phyloP scores from a whole-genome alignment of 495 filamentous ascomycete genomes.

The Bombardia bombarda region DNA sequence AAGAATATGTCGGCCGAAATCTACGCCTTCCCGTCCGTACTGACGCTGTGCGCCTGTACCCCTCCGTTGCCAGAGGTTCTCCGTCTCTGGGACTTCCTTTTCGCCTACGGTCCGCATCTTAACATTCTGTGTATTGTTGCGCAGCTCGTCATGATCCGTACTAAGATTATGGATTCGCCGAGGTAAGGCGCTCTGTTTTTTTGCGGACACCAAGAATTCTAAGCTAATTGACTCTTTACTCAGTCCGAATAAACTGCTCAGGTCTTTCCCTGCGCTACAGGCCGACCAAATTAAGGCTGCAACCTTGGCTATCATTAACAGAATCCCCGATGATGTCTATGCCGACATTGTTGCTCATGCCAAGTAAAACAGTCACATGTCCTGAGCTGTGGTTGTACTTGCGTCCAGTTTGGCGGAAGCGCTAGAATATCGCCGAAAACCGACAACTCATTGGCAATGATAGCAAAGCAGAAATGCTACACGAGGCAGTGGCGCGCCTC shows the following conservation, averaged over 20 bases:
- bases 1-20: conserved; percentile 88
- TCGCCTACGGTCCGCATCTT: conserved; percentile 88
- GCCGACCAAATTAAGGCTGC: conserved; percentile 73
- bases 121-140: conserved; percentile 97
- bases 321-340: conserved; percentile 84
- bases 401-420: no score
- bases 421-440: no score
- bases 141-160: conserved; percentile 83
- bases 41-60: conserved; percentile 92
- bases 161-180: conserved; percentile 68
- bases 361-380: conserved; percentile 47
- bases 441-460: no score
- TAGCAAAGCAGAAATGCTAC: no score
- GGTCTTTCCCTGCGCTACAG: conserved; percentile 80
- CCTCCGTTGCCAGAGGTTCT: conserved; percentile 94
- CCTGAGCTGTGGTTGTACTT: no score
- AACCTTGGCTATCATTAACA: conserved; percentile 69
- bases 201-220: neutral
- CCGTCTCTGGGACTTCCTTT: conserved; percentile 94
- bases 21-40: conserved; percentile 94
- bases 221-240: conserved; percentile 10
- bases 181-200: conserved; percentile 49
- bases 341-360: conserved; percentile 83
- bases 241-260: conserved; percentile 84
- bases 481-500: no score